Conservation (phyloP, 176 grass and related monocot genomes). For the Pontederia paniculata region DNA sequence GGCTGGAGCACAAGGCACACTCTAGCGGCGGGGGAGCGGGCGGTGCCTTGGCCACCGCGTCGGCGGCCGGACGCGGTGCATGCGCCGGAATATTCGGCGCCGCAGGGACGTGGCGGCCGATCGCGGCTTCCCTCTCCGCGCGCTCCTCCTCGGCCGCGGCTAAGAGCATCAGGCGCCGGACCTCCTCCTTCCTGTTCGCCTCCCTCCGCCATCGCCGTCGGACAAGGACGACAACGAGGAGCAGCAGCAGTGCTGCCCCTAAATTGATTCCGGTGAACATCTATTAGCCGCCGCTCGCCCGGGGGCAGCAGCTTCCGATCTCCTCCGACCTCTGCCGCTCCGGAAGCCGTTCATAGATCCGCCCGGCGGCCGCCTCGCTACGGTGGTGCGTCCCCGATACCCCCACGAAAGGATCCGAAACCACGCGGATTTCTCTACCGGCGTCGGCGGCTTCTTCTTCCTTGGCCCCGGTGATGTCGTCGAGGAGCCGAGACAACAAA, state of each 20-base stretch:
- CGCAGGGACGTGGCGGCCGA: constrained; percentile 10
- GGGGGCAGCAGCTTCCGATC: not conserved
- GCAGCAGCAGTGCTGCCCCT: constrained; percentile 25
- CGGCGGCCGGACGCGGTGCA: not conserved
- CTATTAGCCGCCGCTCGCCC: not conserved
- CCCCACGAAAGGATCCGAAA: no score
- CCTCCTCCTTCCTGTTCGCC: constrained; percentile 45
- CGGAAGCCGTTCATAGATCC: not conserved
- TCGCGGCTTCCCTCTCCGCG: constrained; percentile 30
- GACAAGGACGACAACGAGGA: constrained; percentile 22
- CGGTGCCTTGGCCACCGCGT: not conserved
- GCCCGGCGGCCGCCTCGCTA: not conserved
- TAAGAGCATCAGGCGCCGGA: constrained; percentile 28
- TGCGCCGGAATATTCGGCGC: not conserved
- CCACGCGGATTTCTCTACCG: no score
- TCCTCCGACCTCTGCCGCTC: not conserved
- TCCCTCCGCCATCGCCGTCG: constrained; percentile 27
- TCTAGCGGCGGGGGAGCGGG: not conserved
- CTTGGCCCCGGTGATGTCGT: no score
- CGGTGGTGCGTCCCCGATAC: no score
- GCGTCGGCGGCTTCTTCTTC: no score
- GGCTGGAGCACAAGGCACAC: constrained; percentile 46
- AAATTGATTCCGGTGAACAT: not conserved
- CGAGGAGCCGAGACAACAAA: no score
- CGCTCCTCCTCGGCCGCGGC: constrained; percentile 38